Percentiles rank a stretch among this genome's conserved stretches.
Evolutionary conservation across 192 early-diverging fungal genomes (phyloP).

Genomic region (Dissophora globulifera): DNA sequence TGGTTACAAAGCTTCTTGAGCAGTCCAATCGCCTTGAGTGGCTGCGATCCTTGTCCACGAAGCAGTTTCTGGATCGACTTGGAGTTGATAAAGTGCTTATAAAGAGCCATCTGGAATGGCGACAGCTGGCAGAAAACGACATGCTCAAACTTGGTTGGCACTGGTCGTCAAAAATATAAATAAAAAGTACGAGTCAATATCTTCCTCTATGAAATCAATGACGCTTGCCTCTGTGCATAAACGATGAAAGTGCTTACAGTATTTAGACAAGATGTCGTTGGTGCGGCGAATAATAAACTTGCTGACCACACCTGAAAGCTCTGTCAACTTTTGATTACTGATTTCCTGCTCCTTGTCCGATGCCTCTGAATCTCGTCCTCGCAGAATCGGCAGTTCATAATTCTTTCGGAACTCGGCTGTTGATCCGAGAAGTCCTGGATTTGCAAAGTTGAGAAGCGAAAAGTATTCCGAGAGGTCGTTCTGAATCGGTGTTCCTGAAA

Average conservation of each 20-base stretch:
- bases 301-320: slow-evolving; percentile 88
- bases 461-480: slow-evolving; percentile 95
- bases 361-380: slow-evolving; percentile 93
- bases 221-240: too few species aligned
- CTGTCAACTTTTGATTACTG: slow-evolving; percentile 87
- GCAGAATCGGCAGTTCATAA: slow-evolving; percentile 93
- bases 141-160: slow-evolving; percentile 97
- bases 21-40: slow-evolving; percentile 88
- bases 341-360: slow-evolving; percentile 76
- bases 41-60: slow-evolving; percentile 80
- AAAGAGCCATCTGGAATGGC: slow-evolving; percentile 80
- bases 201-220: too few species aligned
- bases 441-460: slow-evolving; percentile 92
- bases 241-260: slow-evolving; percentile 74
- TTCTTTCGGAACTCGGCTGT: slow-evolving; percentile 90
- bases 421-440: slow-evolving; percentile 91
- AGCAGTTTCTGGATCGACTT: slow-evolving; percentile 77
- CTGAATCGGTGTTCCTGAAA: slow-evolving; percentile 94
- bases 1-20: slow-evolving; percentile 99
- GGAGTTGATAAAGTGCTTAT: slow-evolving; percentile 80
- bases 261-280: slow-evolving; percentile 96
- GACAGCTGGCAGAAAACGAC: slow-evolving; percentile 95
- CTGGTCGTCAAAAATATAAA: slow-evolving; percentile 44
- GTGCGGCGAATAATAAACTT: slow-evolving; percentile 98
- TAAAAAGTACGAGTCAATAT: neutral